Evolutionary conservation across 768 basidiomycete genomes (phyloP).

Genomic region (Hypsizygus marmoreus): DNA sequence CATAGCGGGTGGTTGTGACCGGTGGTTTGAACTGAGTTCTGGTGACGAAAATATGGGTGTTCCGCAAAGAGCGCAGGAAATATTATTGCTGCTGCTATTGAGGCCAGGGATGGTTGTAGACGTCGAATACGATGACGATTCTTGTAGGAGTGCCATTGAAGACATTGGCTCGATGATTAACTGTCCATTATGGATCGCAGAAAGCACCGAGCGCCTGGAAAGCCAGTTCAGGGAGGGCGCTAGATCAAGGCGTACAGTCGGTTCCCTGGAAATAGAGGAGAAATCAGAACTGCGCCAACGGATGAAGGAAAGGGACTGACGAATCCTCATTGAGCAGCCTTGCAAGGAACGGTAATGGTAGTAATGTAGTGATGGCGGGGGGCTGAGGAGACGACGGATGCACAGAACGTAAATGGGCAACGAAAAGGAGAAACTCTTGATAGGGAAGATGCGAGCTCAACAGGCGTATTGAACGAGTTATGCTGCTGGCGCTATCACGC

Average conservation of each 20-base stretch:
- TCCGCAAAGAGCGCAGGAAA: constrained; percentile 84
- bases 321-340: constrained; percentile 81
- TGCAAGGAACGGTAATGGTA: constrained; percentile 76
- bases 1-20: constrained; percentile 34
- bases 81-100: constrained; percentile 44
- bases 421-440: constrained; percentile 76
- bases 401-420: constrained; percentile 73
- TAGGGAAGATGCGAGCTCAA: constrained; percentile 75
- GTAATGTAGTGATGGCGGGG: constrained; percentile 73
- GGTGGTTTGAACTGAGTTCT: constrained; percentile 23
- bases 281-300: constrained; percentile 7
- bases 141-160: constrained; percentile 57
- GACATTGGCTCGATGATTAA: constrained; percentile 87
- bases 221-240: constrained; percentile 95
- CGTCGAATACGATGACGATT: constrained; percentile 40
- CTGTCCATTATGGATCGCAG: constrained; percentile 86
- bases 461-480: constrained; percentile 43
- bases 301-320: constrained; percentile 48
- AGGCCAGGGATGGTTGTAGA: constrained; percentile 48
- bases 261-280: constrained; percentile 59
- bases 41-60: constrained; percentile 47
- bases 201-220: constrained; percentile 78
- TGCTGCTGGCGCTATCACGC: constrained; percentile 26
- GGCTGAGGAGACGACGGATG: constrained; percentile 61
- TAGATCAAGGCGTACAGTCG: constrained; percentile 89